Evolutionary conservation across 805 yeast species (phyloP), one percentile per base, ranked within the genome.

Genomic region (Maudiozyma bulderi): DNA sequence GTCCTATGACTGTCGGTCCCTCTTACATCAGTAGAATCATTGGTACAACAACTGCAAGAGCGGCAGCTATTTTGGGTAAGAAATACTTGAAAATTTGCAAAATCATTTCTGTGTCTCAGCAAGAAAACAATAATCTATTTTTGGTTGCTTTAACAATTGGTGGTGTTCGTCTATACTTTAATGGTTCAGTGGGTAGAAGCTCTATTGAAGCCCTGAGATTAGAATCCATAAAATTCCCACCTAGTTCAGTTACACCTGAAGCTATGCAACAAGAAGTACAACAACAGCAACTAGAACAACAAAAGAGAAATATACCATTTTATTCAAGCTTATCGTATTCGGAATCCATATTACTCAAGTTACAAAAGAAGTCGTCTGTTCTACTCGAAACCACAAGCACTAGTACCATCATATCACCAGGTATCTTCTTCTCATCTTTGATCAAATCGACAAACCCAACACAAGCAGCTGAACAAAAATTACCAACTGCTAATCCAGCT

Each of bases 131-230:
- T 32, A 81, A 82, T 47, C 70, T 87, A 28, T 87, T 80, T 59
- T 68, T 89, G 47, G 81, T 89, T 45, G 95, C 95, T 0, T 74
- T 86, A 13, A 86, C 96, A 0, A 73, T 80, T 44, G 84, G 81
- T 52, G 96, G 97, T n/a, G 85, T 86, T 56, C 77, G 97, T 55
- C 71, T 89, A 29, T 82, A 78, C 52, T 62, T 73, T 49, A 73
- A 71, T 49, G 77, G 77, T 45, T 69, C 72, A 7, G 54, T 66
- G 5, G 60, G 67, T 15, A 52, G 64, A 14, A 55, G 62, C 4
- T 56, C 59, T 38, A 67, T 72, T 3, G 69, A 69, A 49, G 74
- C 74, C 3, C 54, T 73, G 44, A 67, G 75, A 56, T 52, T 71
- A 32, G 74, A 72, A 48, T 75, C 80, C 40, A 74, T 81, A 48